Evolutionary conservation across 202 grass and related monocot genomes (phyloP).

Genomic region (Carex arenaria): DNA sequence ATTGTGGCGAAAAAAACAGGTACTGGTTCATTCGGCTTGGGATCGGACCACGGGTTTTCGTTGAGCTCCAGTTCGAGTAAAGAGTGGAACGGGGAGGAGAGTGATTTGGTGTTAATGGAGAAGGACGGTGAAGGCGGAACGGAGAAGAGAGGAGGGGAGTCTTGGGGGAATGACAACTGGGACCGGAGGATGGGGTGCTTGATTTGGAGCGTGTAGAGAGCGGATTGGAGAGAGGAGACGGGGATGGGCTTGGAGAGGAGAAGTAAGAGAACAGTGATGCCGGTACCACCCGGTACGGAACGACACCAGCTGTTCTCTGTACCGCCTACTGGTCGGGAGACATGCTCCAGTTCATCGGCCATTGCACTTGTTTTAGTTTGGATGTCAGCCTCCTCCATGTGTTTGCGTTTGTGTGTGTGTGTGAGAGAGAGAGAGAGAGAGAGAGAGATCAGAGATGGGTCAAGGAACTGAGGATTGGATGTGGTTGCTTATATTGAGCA

Average conservation of each 20-base stretch:
- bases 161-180: constrained; percentile 32
- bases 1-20: constrained; percentile 53
- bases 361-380: neutral
- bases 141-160: constrained; percentile 26
- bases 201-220: constrained; percentile 33
- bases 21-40: neutral
- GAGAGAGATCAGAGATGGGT: neutral
- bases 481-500: neutral
- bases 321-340: constrained; percentile 36
- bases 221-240: constrained; percentile 14
- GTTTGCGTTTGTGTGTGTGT: neutral
- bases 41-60: constrained; percentile 54
- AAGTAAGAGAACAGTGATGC: constrained; percentile 61
- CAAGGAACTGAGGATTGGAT: neutral
- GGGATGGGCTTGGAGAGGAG: constrained; percentile 36
- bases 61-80: constrained; percentile 85
- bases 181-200: constrained; percentile 43
- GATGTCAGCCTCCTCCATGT: constrained; percentile 40
- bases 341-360: constrained; percentile 2
- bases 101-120: constrained; percentile 12
- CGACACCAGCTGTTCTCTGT: constrained; percentile 69
- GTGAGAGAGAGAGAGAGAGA: neutral
- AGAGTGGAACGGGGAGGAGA: constrained; percentile 33
- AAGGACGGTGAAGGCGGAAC: neutral
- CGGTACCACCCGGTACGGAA: constrained; percentile 70